Conservation (phyloP, 2,329 filamentous ascomycete genomes). For the Diaporthe citri region DNA sequence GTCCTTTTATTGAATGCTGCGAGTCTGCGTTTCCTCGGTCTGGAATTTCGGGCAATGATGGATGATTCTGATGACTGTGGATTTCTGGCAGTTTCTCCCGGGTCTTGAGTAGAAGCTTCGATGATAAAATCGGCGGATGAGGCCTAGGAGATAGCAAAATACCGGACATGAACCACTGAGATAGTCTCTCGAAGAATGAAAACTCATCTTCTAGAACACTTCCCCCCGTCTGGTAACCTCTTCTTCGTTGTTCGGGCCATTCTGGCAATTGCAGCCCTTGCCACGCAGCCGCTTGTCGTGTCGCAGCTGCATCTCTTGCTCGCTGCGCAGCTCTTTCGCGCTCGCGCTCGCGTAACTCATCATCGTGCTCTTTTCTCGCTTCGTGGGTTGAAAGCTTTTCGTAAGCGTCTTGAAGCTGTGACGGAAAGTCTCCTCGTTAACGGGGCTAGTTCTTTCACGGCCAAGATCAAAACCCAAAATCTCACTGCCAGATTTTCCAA, state of each 20-base stretch:
- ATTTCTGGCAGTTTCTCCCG: conserved; percentile 22
- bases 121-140: not conserved
- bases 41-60: not conserved
- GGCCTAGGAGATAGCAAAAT: conserved; percentile 14
- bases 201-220: not conserved
- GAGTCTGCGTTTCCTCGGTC: not conserved
- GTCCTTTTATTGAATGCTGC: not conserved
- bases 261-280: not conserved
- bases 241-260: not conserved
- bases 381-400: too few relatives aligned
- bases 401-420: too few relatives aligned
- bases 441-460: too few relatives aligned
- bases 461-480: too few relatives aligned
- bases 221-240: not conserved
- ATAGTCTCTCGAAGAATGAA: not conserved
- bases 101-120: conserved; percentile 7
- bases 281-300: too few relatives aligned
- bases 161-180: not conserved
- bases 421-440: too few relatives aligned
- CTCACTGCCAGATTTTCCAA: too few relatives aligned
- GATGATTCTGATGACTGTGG: conserved; percentile 2
- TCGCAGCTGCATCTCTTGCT: too few relatives aligned
- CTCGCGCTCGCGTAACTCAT: too few relatives aligned
- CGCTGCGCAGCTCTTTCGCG: too few relatives aligned
- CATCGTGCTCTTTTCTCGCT: too few relatives aligned